phyloP scores from a whole-genome alignment of 176 grass and related monocot genomes.

The Hordeum vulgare region MorexV3_pseudomolecules_assembly NC_058521.1:567956820-567957319 shows the following conservation, averaged over 20 bases:
- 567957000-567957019: slow-evolving; percentile 96
- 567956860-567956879: background rate
- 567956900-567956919: background rate
- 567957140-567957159: background rate
- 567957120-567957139: slow-evolving; percentile 12
- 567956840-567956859: background rate
- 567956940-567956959: background rate
- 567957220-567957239: slow-evolving; percentile 98
- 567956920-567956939: background rate
- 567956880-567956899: background rate
- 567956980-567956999: slow-evolving; percentile 51
- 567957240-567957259: slow-evolving; percentile 94
- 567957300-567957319: slow-evolving; percentile 91
- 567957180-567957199: slow-evolving; percentile 42
- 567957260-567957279: slow-evolving; percentile 87
- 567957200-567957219: slow-evolving; percentile 94
- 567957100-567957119: slow-evolving; percentile 99
- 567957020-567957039: slow-evolving; percentile 78
- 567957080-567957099: slow-evolving; percentile 86
- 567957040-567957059: slow-evolving; percentile 99
- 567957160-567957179: background rate
- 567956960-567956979: slow-evolving; percentile 1
- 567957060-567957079: slow-evolving; percentile 98
- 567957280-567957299: slow-evolving; percentile 97
- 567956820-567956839: background rate